Base-by-base conservation (phyloP, 2,329 filamentous ascomycete species). In the Ophiostoma sp. region DNA sequence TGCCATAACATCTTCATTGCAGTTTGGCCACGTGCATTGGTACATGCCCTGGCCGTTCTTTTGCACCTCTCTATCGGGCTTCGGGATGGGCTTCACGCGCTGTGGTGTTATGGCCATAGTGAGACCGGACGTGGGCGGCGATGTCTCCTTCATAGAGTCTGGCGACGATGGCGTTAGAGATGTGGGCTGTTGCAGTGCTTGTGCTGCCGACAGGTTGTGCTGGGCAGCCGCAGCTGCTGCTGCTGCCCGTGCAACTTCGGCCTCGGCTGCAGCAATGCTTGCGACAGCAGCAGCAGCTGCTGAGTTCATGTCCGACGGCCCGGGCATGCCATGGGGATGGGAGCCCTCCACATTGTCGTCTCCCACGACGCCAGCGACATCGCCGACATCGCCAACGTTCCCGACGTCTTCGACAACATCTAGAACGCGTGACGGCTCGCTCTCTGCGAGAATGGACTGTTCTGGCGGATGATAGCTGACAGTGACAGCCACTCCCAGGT, bases 1-100 rank as follows among this genome's bases (percentile, higher is more conserved):
- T 12, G 84, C 84, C 62, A 83, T 84, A 5, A 83, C 74, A 5
- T 88, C 83, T 66, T 89, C 86, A 12, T 81, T 83, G 74, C 93
- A 97, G 68, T 89, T 87, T 0, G 83, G 78, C 72, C 87, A 86
- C 16, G 86, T 87, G 78, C 94, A 97, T 68, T 88, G 84, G 74
- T 89, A 95, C 75, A 91, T 89, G n/a, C 90, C 90, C 38, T 91
- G 84, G 0, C 81, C 76, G 72, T 92, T 92, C 77, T 87, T 87
- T 4, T 79, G 79, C 0, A 83, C 81, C 52, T 83, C 78, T 44
- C 87, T 83, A 42, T 85, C 81, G 0, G 86, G 87, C 73, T 89
- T 89, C 3, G 81, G 78, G 14, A 88, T 84, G 3, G 82, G 77
- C 75, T 85, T 86, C 72, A 79, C 77, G 38, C 84, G 81, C n/a